Base-by-base conservation (phyloP, 768 basidiomycete species). In the Lactifluus volemus region DNA sequence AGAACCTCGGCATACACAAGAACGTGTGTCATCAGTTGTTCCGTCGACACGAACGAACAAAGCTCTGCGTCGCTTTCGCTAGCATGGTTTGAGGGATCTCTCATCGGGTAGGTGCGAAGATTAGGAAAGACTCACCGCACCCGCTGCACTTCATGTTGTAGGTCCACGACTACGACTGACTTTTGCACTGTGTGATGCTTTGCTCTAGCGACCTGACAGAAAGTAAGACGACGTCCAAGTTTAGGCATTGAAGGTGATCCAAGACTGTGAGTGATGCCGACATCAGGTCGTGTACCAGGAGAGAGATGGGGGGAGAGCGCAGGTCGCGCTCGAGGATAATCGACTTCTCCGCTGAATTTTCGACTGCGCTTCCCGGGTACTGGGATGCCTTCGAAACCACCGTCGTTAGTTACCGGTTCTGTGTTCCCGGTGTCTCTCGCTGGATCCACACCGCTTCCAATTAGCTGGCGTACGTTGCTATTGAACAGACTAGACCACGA, bases 401-500 rank as follows among this genome's bases (percentile, higher is more conserved):
- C 53, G 47, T 65, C 67, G 19, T 66, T 63, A 59, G 25, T 60
- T 50, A 41, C 67, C 49, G 42, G 58, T 41, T 57, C 48, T 45
- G 61, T 19, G 74, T 77, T 42, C 44, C 57, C 44, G 71, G 72
- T 17, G 78, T 72, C 11, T 76, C 76, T 7, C 78, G 77, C 54
- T 76, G 77, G 5, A 78, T 70, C 1, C 78, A 82, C 80, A 32
- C 83, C 75, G 36, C 84, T 82, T 11, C 77, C 76, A 65, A 90
- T 83, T 60, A 91, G 81, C 58, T 89, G 85, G 30, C 85, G 78
- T 72, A 90, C 76, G 47, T 77, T 80, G 17, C 81, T 74, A 61
- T 83, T 85, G 69, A 89, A 88, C 11, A 92, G 68, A 67, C 84
- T 90, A 0, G 88, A 86, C 90, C 90, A 92, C 0, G 90, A 89